phyloP scores from a whole-genome alignment of 108 stramenopile species.

The Skeletonema menzelii region DNA sequence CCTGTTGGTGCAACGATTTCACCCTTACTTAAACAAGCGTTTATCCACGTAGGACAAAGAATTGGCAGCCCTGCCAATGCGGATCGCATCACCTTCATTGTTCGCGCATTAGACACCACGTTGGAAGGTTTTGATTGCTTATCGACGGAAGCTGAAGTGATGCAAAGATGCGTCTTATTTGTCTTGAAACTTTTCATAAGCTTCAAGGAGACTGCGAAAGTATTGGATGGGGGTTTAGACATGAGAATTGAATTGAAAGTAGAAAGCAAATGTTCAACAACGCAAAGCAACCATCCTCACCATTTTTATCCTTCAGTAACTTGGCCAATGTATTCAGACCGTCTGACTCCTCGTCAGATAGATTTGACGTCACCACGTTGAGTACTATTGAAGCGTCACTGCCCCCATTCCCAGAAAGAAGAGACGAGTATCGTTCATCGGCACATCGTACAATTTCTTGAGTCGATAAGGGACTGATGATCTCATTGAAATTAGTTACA shows the following conservation, averaged over 20 bases:
- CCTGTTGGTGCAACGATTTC: conserved; percentile 30
- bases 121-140: conserved; percentile 9
- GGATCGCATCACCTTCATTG: conserved; percentile 79
- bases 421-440: conserved; percentile 33
- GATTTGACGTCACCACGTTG: conserved; percentile 51
- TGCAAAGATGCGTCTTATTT: conserved; percentile 65
- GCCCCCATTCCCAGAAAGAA: conserved; percentile 15
- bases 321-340: conserved; percentile 44
- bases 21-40: conserved; percentile 30
- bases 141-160: conserved; percentile 43
- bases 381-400: conserved; percentile 19
- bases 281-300: conserved; percentile 19
- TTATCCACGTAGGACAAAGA: conserved; percentile 69
- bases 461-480: conserved; percentile 12
- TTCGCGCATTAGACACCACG: conserved; percentile 51
- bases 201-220: conserved; percentile 53
- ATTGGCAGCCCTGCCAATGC: conserved; percentile 75
- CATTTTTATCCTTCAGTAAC: conserved; percentile 42
- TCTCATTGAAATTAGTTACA: conserved; percentile 4
- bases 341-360: conserved; percentile 55
- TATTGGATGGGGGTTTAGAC: background rate
- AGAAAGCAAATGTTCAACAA: background rate
- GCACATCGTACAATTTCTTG: conserved; percentile 35
- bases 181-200: conserved; percentile 53
- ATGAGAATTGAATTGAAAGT: background rate